Percentiles rank a stretch among this genome's conserved stretches.
These are phyloP conservation scores for Maudiozyma turicensis DNA, from an alignment of 805 yeast species.

Conservation along the genomic window DNA sequence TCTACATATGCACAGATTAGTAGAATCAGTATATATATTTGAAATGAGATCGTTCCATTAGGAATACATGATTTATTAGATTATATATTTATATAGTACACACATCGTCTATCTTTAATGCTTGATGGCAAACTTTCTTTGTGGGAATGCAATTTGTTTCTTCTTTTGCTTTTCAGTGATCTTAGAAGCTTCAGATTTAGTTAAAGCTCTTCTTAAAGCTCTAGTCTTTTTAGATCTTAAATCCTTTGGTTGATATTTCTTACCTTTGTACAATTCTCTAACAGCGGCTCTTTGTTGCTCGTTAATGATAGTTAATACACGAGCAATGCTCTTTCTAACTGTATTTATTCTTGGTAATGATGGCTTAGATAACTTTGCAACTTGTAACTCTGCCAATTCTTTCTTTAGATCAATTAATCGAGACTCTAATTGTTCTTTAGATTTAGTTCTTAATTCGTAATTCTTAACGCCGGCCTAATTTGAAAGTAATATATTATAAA, in stretches of 20 bases:
- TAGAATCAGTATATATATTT: no score
- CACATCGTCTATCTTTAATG: constrained; percentile 47
- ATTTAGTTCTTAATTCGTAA: constrained; percentile 92
- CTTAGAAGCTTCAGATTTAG: constrained; percentile 74
- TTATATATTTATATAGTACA: neutral
- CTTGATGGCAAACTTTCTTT: constrained; percentile 96
- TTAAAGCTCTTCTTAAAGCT: constrained; percentile 96
- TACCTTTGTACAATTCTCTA: constrained; percentile 89
- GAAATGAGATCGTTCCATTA: neutral
- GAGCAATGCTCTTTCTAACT: constrained; percentile 97
- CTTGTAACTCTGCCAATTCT: constrained; percentile 92
- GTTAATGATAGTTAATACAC: constrained; percentile 94
- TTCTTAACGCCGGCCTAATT: constrained; percentile 76
- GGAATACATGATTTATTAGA: neutral
- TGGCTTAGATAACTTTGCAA: constrained; percentile 87
- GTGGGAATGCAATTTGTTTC: constrained; percentile 93
- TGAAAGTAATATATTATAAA: no score
- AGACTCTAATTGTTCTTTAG: constrained; percentile 91
- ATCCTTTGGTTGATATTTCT: constrained; percentile 96
- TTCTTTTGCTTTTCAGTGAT: constrained; percentile 85
- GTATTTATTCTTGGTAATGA: constrained; percentile 93
- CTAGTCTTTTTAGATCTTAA: constrained; percentile 99
- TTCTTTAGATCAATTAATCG: constrained; percentile 94
- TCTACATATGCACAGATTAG: neutral
- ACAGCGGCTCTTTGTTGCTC: constrained; percentile 91